These are phyloP conservation scores for Suillus cothurnatus DNA, from an alignment of 768 basidiomycete genomes.

Conservation along the genomic window DNA sequence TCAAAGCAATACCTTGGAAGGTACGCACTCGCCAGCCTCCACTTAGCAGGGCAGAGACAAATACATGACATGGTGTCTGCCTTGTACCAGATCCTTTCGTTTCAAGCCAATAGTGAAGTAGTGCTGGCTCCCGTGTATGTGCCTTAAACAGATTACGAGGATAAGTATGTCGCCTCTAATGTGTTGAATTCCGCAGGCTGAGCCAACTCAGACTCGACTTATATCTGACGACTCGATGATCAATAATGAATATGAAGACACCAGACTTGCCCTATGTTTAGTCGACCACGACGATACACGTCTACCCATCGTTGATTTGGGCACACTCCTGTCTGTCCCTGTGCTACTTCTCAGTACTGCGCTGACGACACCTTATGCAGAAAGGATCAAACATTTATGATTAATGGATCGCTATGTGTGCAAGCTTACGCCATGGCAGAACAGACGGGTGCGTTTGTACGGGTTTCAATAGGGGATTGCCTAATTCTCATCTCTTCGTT, in stretches of 20 bases:
- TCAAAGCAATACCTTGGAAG: not conserved
- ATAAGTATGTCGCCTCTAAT: not conserved
- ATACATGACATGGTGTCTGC: not conserved
- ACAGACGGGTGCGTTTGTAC: not conserved
- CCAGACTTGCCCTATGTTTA: not conserved
- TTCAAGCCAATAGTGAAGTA: not conserved
- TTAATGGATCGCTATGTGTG: not conserved
- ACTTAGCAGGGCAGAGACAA: not conserved
- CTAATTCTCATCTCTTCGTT: not conserved
- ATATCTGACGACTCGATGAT: not conserved
- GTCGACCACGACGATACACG: not conserved
- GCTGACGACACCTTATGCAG: not conserved
- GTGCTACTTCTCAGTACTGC: not conserved
- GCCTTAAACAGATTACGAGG: not conserved
- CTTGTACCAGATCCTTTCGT: not conserved
- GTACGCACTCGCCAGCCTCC: not conserved
- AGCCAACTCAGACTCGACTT: not conserved
- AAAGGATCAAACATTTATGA: not conserved
- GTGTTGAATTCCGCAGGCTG: not conserved
- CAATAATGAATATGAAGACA: not conserved
- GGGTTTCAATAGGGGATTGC: not conserved
- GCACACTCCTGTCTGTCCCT: not conserved
- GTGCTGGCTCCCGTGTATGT: not conserved
- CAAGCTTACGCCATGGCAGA: not conserved
- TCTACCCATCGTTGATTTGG: not conserved